Evolutionary conservation across 306 rosid genomes (phyloP).

Genomic region (Casuarina glauca): DNA sequence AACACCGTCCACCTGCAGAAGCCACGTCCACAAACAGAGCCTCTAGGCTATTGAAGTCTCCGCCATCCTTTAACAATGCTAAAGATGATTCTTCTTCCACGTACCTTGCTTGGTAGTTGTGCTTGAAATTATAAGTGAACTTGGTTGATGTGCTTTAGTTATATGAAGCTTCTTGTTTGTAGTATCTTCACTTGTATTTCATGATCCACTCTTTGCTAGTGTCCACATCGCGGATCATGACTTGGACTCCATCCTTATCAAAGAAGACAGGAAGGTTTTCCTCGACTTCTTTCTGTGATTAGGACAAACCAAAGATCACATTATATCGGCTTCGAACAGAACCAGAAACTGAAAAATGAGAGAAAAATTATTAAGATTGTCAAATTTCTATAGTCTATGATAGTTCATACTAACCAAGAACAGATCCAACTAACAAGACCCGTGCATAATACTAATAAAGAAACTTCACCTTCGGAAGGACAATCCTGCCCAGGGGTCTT

Average conservation of each 20-base stretch:
- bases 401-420: not conserved
- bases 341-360: not conserved
- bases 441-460: no score
- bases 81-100: no score
- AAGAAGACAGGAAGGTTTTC: constrained; percentile 47
- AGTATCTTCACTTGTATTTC: constrained; percentile 52
- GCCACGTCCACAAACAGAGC: no score
- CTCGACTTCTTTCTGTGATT: constrained; percentile 57
- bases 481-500: constrained; percentile 52
- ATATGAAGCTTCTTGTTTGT: no score
- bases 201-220: constrained; percentile 45
- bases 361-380: not conserved
- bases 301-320: not conserved
- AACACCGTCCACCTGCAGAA: no score
- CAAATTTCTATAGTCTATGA: not conserved
- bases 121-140: no score
- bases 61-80: no score
- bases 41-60: no score
- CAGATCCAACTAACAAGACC: not conserved
- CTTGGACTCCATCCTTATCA: constrained; percentile 44
- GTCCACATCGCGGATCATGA: constrained; percentile 46
- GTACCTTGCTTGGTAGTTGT: no score
- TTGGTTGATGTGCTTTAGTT: no score
- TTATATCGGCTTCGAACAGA: not conserved
- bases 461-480: constrained; percentile 71